These are phyloP conservation scores for Corniculantispora saksenae DNA, from an alignment of 2,329 filamentous ascomycete species.

Conservation along the genomic window DNA sequence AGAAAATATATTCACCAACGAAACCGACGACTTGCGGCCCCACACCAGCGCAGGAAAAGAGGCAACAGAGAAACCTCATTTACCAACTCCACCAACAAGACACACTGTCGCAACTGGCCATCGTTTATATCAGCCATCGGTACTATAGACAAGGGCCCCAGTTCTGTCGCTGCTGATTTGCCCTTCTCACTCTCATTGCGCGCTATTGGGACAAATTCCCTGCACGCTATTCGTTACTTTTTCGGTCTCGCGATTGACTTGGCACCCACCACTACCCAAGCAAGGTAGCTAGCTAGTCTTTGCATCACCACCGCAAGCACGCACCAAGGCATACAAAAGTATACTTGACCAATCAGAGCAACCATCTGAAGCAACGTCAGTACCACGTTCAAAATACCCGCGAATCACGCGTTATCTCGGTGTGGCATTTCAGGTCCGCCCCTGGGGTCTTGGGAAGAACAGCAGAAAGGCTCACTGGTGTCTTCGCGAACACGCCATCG, in stretches of 20 bases:
- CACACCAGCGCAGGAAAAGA: constrained; percentile 2
- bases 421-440: background rate
- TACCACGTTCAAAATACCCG: background rate
- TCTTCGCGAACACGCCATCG: background rate
- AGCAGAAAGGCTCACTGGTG: background rate
- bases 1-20: background rate
- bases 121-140: constrained; percentile 6
- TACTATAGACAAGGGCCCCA: constrained; percentile 9
- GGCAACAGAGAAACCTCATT: background rate
- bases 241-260: background rate
- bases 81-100: background rate
- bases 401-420: background rate
- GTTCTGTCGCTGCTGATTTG: background rate
- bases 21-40: background rate
- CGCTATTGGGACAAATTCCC: background rate
- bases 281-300: background rate
- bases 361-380: background rate
- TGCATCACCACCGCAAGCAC: background rate
- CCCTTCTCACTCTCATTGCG: background rate
- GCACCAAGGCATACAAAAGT: background rate
- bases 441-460: background rate
- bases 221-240: background rate
- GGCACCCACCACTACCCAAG: background rate
- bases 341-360: background rate
- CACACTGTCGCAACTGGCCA: constrained; percentile 1